phyloP scores from a whole-genome alignment of 768 basidiomycete genomes.

The Tricholoma terreum region DNA sequence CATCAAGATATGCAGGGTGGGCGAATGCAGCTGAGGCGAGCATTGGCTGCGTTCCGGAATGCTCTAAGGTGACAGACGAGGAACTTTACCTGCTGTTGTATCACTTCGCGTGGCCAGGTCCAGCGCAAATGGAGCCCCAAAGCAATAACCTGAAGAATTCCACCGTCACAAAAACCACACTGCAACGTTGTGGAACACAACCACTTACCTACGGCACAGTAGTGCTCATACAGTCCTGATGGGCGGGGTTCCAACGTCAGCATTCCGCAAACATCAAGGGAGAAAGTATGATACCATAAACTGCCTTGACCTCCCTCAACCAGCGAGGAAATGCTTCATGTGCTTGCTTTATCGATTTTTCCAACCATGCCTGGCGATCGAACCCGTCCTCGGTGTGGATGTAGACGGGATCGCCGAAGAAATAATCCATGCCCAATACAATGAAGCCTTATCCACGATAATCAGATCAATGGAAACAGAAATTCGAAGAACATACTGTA shows the following conservation, averaged over 20 bases:
- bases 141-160: constrained; percentile 47
- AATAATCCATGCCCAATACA: constrained; percentile 62
- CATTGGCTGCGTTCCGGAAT: too few species aligned
- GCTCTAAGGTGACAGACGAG: too few species aligned
- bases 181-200: neutral
- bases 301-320: constrained; percentile 30
- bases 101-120: constrained; percentile 43
- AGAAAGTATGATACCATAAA: constrained; percentile 7
- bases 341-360: constrained; percentile 33
- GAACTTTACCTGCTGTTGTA: constrained; percentile 43
- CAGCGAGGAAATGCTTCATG: constrained; percentile 43
- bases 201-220: neutral
- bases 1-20: constrained; percentile 49
- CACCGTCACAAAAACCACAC: neutral
- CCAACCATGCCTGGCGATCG: constrained; percentile 41
- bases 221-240: neutral
- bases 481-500: constrained; percentile 15
- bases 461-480: neutral
- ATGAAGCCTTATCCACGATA: neutral
- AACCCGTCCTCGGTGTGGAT: constrained; percentile 35
- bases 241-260: neutral
- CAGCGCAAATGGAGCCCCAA: constrained; percentile 52
- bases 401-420: constrained; percentile 56
- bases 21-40: constrained; percentile 49
- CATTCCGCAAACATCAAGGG: neutral